Evolutionary conservation across 73 alveolate genomes (phyloP), one percentile per base, ranked within the genome.

Genomic region (Stentor roeselii): DNA sequence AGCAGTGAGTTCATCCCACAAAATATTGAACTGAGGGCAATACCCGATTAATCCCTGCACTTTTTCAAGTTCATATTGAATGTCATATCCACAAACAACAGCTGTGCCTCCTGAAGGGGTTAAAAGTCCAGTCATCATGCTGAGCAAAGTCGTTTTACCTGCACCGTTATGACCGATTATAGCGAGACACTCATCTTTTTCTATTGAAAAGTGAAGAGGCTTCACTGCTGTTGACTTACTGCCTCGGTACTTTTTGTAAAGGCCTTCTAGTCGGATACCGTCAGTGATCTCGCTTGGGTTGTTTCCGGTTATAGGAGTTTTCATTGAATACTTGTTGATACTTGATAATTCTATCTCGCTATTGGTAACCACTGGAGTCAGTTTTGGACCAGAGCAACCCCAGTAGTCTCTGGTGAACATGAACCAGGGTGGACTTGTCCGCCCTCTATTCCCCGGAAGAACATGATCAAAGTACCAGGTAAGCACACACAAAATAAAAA

Each of bases 1-100:
- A 42, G 97, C 97, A 3, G 97, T 94, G 41, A 94, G 90, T 74
- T 92, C 93, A 59, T 91, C 96, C 97, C 97, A 93, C 27, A 94
- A 67, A 15, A 94, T 93, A 83, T 94, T 97, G 67, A 93, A 91
- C 39, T 76, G 74, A 37, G 84, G 84, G 37, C 84, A 76, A 2
- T 76, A 76, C 1, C 84, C 84, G 36, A 76, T 76, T 21, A 39
- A 27, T 40, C 67, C 2, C 14, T 76, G 39, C 6, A 2, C n/a
- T 15, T 76, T 39, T 36, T 76, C 84, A 15, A 39, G 15, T 21
- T 76, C 74, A n/a, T 39, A 31, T 32, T n/a, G 14, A 21, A 76
- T 15, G 59, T 41, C 60, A 39, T 37, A 76, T 15, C 59, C 59
- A 36, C 82, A 76, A n/a, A 41, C 39, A 39, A 36, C 14, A 39